Evolutionary conservation across 2,329 filamentous ascomycete species (phyloP), one percentile per base, ranked within the genome.

Genomic region (Phaeosphaeria sp.): DNA sequence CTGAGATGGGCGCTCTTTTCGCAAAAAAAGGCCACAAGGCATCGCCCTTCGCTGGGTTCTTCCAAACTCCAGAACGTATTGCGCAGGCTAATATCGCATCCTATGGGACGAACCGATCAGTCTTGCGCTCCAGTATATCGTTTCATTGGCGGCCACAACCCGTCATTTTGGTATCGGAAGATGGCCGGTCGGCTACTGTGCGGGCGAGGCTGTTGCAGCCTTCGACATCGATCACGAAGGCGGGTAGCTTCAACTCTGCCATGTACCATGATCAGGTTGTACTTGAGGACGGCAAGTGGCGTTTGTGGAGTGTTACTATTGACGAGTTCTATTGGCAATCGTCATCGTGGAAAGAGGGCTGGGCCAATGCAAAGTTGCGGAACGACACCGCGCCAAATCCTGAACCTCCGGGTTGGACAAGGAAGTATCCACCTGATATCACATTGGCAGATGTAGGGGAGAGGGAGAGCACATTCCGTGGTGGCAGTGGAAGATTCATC

Each of bases 231-330:
- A 24, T 55, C 21, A 53, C 43, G 18, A 68, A 63, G 59, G 51
- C 61, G 1, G 68, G 68, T 2, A 60, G 56, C 22, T 69, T 70
- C 57, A 69, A 71, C 51, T 58, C 57, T 22, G 69, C 66, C 0
- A 71, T 72, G 4, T 69, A 71, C 51, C 67, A 72, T 40, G 66
- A 71, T 53, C 69, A 72, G 48, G 61, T 70, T 33, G 65, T 71
- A 4, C 59, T 67, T 2, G 65, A 69, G 30, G 55, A 70, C 30
- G 63, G 67, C 0, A 66, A 62, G 43, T 72, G 67, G 67, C 56
- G 65, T 7, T 53, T 71, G 18, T 71, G 67, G 69, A 70, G 64
- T 55, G 60, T 70, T 15, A 70, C 66, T 0, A 70, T 71, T 24
- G 69, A 72, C 39, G 68, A 70, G 45, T 68, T 69, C 47, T 72